phyloP scores from a whole-genome alignment of 257 asterid species.

The Scutellaria barbata region DNA sequence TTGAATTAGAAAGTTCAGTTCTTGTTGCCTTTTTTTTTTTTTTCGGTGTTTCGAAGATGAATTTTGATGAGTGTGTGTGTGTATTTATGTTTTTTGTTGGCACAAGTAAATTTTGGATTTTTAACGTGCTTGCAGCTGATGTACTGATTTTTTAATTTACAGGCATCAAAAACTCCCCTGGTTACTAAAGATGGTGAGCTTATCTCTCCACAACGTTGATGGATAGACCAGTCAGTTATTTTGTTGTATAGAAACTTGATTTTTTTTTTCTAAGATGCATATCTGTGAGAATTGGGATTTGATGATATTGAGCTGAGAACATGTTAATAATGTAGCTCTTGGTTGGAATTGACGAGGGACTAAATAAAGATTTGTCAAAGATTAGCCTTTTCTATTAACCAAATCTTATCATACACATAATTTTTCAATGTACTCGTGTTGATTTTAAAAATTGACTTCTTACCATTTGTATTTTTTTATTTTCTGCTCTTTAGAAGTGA shows the following conservation, averaged over 20 bases:
- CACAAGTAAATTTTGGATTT: background rate
- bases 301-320: background rate
- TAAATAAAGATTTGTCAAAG: background rate
- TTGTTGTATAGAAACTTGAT: conserved; percentile 20
- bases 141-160: conserved; percentile 15
- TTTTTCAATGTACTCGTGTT: background rate
- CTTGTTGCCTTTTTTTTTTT: background rate
- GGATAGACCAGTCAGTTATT: background rate
- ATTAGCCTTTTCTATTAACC: background rate
- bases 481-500: conserved; percentile 52
- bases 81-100: background rate
- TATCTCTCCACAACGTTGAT: background rate
- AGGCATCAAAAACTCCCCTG: conserved; percentile 47
- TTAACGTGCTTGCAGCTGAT: conserved; percentile 26
- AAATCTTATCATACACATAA: background rate
- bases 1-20: background rate
- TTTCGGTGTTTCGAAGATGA: background rate
- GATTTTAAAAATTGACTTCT: background rate
- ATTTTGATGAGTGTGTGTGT: background rate
- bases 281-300: conserved; percentile 19
- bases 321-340: conserved; percentile 2
- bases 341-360: background rate
- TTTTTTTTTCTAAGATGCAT: background rate
- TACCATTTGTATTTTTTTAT: background rate
- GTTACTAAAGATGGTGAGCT: conserved; percentile 47